Conservation (phyloP, 495 filamentous ascomycete genomes). For the Cairneyella variabilis region DNA sequence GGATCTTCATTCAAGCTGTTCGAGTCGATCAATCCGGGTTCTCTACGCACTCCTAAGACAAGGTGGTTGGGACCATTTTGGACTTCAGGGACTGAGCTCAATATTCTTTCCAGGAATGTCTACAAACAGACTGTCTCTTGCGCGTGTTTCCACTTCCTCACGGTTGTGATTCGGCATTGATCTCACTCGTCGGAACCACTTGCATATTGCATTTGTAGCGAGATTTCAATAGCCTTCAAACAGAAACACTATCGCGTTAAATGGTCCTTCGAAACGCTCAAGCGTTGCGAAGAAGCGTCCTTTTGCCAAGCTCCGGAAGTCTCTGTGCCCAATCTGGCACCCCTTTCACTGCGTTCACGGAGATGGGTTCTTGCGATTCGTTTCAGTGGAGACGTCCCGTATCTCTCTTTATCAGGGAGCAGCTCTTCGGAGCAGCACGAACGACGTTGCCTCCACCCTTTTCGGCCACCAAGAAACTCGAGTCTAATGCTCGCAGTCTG, state of each 20-base stretch:
- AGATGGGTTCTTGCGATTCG: constrained; percentile 21
- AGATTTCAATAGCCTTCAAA: constrained; percentile 25
- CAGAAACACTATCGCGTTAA: constrained; percentile 20
- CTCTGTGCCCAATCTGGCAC: constrained; percentile 5
- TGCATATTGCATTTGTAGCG: constrained; percentile 25
- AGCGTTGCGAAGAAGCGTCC: constrained; percentile 18
- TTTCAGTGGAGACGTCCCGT: constrained; percentile 36
- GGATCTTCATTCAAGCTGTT: constrained; percentile 24
- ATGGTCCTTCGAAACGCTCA: constrained; percentile 17
- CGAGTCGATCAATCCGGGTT: constrained; percentile 17
- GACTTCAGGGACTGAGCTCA: constrained; percentile 23
- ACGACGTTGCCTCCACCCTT: constrained; percentile 39
- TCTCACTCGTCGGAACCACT: constrained; percentile 44
- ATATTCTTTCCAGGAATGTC: constrained; percentile 15
- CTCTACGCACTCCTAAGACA: constrained; percentile 26
- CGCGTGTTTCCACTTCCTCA: constrained; percentile 22
- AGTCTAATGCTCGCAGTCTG: constrained; percentile 26
- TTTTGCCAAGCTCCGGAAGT: constrained; percentile 26
- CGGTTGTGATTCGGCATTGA: constrained; percentile 23
- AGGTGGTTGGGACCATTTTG: constrained; percentile 12
- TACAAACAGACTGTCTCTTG: constrained; percentile 26
- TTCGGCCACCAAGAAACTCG: constrained; percentile 34
- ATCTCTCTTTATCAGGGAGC: constrained; percentile 38
- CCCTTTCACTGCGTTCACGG: constrained; percentile 11
- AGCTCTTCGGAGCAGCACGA: constrained; percentile 22